A percentile compares a stretch with the other conserved stretches of the same genome.
These are phyloP conservation scores for Metschnikowia sp. DNA, from an alignment of 805 yeast genomes.

Conservation along the genomic window DNA sequence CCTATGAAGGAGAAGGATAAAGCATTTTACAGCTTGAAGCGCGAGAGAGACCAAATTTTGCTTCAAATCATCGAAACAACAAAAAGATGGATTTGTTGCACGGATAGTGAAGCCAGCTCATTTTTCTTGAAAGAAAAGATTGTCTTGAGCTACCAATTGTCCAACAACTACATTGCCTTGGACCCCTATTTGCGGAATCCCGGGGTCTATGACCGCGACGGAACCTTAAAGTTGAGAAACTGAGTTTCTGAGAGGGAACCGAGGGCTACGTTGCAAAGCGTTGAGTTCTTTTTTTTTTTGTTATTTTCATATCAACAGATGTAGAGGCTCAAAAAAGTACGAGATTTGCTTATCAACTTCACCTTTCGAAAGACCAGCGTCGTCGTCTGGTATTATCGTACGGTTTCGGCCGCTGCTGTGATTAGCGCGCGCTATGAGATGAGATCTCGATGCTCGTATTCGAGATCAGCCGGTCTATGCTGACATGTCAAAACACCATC, in stretches of 20 bases:
- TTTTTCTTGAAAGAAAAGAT: constrained; percentile 53
- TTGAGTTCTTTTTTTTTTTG: no score
- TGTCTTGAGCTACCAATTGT: constrained; percentile 47
- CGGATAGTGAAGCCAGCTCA: constrained; percentile 47
- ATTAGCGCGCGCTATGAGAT: no score
- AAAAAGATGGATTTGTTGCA: constrained; percentile 71
- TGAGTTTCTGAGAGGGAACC: neutral
- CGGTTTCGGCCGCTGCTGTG: no score
- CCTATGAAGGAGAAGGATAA: constrained; percentile 32
- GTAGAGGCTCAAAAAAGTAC: no score
- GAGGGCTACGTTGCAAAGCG: no score
- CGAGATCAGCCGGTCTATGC: no score
- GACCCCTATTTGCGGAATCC: constrained; percentile 85
- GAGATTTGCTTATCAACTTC: no score
- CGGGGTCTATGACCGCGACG: constrained; percentile 74
- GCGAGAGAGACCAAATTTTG: constrained; percentile 54
- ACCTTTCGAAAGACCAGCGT: no score
- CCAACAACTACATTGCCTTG: constrained; percentile 59
- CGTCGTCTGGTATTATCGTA: no score
- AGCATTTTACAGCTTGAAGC: constrained; percentile 37
- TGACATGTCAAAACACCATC: no score
- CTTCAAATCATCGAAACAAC: constrained; percentile 62
- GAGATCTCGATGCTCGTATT: no score
- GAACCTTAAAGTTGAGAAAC: constrained; percentile 35
- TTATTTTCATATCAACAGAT: no score